Percentiles rank a stretch among this genome's conserved stretches.
phyloP scores from a whole-genome alignment of 2,329 filamentous ascomycete species.

The Aspergillus alliaceus region DNA sequence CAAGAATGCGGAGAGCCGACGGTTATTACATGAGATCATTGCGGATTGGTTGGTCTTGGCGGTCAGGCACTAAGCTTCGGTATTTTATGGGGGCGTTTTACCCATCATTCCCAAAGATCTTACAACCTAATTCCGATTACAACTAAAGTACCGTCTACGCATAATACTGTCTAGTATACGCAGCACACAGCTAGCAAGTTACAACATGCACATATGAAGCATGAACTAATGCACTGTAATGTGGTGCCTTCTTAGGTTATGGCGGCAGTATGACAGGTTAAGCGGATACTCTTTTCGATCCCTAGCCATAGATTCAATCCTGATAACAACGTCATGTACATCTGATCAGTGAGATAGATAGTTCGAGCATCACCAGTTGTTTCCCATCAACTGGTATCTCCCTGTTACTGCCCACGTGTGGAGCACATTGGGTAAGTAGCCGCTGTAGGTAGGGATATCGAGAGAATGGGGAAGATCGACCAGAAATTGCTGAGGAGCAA shows the following conservation, averaged over 20 bases:
- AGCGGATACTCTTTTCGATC: not conserved
- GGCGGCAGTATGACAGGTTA: not conserved
- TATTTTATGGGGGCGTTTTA: not conserved
- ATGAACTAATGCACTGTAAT: not conserved
- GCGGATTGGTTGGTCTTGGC: constrained; percentile 8
- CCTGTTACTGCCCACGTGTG: no score
- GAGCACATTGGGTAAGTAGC: no score
- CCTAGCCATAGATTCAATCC: no score
- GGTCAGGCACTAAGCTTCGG: not conserved
- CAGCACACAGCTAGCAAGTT: not conserved
- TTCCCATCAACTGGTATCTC: no score
- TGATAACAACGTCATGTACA: no score
- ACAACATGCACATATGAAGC: not conserved
- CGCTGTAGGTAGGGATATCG: no score
- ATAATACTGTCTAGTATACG: not conserved
- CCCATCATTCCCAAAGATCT: no score
- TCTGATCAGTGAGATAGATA: no score
- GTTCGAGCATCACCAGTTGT: no score
- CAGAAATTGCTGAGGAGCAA: no score
- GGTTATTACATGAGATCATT: constrained; percentile 12
- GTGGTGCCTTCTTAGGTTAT: not conserved
- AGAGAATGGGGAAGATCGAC: no score
- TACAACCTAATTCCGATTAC: not conserved
- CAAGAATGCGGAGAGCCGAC: constrained; percentile 11
- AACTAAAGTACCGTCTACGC: no score